Conservation (phyloP, 23 red algal genomes). For the Gracilaria gracilis region DNA sequence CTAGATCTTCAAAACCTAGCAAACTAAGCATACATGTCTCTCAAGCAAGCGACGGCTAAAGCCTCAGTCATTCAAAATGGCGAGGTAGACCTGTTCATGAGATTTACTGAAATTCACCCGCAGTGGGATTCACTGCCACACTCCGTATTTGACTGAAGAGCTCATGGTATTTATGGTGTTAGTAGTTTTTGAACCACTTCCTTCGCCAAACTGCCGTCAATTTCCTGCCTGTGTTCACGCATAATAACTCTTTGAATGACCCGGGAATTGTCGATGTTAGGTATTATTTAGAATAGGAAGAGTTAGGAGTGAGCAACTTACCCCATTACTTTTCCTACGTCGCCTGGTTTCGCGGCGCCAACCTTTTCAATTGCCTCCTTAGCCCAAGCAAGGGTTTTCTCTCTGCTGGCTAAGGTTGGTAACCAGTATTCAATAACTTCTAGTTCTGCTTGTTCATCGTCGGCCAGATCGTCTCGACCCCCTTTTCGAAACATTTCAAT, state of each 20-base stretch:
- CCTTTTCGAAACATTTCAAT: constrained; percentile 86
- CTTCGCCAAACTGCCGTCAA: constrained; percentile 69
- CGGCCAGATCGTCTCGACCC: constrained; percentile 73
- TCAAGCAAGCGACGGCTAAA: too few relatives aligned
- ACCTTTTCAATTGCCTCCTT: constrained; percentile 65
- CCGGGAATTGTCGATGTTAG: constrained; percentile 30
- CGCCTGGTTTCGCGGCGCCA: constrained; percentile 42
- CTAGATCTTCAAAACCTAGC: too few relatives aligned
- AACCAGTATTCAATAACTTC: constrained; percentile 82
- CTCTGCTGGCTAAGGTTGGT: constrained; percentile 68
- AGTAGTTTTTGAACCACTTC: constrained; percentile 55
- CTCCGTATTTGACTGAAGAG: not conserved
- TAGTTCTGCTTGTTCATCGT: constrained; percentile 69
- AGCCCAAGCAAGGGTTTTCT: constrained; percentile 59
- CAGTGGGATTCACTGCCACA: not conserved
- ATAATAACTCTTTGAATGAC: constrained; percentile 57
- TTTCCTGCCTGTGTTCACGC: constrained; percentile 73
- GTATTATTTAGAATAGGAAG: not conserved
- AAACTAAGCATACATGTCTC: too few relatives aligned
- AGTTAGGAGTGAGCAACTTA: not conserved
- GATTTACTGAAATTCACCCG: too few relatives aligned
- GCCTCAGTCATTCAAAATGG: too few relatives aligned
- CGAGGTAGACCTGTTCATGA: too few relatives aligned
- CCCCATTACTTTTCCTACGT: constrained; percentile 88
- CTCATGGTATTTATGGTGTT: not conserved